Conservation (phyloP, 139 green algal genomes). For the Chlamydomonas sp. region DNA sequence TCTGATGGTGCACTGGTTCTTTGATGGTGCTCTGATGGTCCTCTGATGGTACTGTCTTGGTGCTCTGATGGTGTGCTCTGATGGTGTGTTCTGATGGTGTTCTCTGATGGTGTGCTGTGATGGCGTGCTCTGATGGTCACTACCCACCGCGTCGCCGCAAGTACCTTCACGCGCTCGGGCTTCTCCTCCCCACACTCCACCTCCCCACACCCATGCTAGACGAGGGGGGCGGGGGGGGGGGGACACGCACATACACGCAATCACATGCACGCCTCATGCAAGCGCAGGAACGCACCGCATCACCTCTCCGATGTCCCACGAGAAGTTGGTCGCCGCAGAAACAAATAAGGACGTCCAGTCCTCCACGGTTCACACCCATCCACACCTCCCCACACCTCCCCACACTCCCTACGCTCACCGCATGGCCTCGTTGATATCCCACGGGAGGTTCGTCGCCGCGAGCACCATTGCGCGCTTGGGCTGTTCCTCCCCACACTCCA, state of each 20-base stretch:
- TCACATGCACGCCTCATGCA: background rate
- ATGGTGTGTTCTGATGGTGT: too few species aligned
- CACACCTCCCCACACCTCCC: constrained; percentile 35
- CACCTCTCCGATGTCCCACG: background rate
- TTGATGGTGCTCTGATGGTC: too few species aligned
- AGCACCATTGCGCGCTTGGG: constrained; percentile 82
- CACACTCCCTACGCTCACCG: constrained; percentile 89
- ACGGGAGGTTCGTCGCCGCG: constrained; percentile 92
- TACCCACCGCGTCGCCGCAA: too few species aligned
- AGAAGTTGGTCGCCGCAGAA: background rate
- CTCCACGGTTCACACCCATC: background rate
- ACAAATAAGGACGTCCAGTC: background rate
- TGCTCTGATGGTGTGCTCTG: too few species aligned
- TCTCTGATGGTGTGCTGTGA: too few species aligned
- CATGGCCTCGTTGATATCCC: constrained; percentile 86
- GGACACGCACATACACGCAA: background rate
- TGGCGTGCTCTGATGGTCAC: too few species aligned
- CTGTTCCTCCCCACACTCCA: constrained; percentile 8
- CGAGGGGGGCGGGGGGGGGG: too few species aligned
- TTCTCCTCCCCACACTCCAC: background rate
- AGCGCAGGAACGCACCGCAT: background rate
- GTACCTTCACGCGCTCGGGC: background rate
- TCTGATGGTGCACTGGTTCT: too few species aligned
- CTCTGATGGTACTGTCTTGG: too few species aligned
- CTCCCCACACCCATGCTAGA: background rate